These are phyloP conservation scores for Kwoniella sp. DNA, from an alignment of 768 basidiomycete genomes.

Conservation along the genomic window DNA sequence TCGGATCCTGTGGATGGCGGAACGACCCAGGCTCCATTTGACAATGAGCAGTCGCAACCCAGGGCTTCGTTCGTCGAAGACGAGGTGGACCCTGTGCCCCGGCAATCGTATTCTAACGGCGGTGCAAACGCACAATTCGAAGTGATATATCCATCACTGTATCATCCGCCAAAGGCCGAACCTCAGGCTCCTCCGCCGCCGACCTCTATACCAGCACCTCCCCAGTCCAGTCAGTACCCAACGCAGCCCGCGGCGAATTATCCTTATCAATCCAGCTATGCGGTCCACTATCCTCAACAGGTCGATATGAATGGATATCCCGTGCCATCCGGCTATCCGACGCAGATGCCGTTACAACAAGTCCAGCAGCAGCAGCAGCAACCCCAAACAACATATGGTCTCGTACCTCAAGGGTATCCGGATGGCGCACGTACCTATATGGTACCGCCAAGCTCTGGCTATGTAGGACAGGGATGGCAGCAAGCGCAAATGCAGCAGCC, in stretches of 20 bases:
- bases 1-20: neutral
- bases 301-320: constrained; percentile 19
- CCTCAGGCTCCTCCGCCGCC: constrained; percentile 7
- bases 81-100: constrained; percentile 42
- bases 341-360: neutral
- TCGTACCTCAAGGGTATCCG: constrained; percentile 18
- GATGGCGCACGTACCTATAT: constrained; percentile 9
- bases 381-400: constrained; percentile 2
- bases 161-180: constrained; percentile 29
- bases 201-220: neutral
- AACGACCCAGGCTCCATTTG: neutral
- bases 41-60: neutral
- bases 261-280: constrained; percentile 19
- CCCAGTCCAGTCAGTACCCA: constrained; percentile 14
- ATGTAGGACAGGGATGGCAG: constrained; percentile 15
- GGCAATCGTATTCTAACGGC: constrained; percentile 27
- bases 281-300: constrained; percentile 16
- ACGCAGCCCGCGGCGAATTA: neutral
- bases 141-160: constrained; percentile 41
- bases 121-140: constrained; percentile 16
- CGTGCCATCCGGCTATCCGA: constrained; percentile 2
- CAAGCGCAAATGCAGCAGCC: neutral
- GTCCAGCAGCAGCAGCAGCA: constrained; percentile 11
- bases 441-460: constrained; percentile 15
- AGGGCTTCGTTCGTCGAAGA: constrained; percentile 16